Evolutionary conservation across 2,329 filamentous ascomycete species (phyloP).

Genomic region (Cercospora citrullina): DNA sequence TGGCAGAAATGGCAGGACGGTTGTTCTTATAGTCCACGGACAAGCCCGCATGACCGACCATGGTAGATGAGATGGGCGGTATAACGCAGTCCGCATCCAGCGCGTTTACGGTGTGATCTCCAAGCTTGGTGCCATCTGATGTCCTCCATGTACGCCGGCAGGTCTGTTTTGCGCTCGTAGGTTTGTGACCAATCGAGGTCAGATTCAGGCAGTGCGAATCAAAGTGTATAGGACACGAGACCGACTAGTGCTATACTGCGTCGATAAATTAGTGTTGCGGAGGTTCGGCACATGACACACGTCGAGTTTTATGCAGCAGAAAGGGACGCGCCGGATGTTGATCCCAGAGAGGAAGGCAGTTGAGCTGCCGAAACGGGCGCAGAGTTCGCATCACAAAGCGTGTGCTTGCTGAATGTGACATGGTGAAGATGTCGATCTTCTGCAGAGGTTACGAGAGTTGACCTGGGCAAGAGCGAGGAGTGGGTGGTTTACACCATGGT

Average conservation of each 20-base stretch:
- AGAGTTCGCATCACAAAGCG: background rate
- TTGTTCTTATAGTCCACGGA: background rate
- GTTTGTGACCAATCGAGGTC: background rate
- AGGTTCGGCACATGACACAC: background rate
- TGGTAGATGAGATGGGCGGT: background rate
- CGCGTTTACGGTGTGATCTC: background rate
- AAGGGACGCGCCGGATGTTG: background rate
- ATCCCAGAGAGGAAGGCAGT: background rate
- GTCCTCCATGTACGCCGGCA: background rate
- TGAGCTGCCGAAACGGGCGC: background rate
- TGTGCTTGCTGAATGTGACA: slow-evolving; percentile 1
- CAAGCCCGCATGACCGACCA: background rate
- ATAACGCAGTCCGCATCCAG: background rate
- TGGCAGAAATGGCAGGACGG: background rate
- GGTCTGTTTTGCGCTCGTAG: background rate
- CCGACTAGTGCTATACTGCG: background rate
- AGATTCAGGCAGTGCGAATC: background rate
- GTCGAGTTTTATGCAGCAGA: background rate
- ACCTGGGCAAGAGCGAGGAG: background rate
- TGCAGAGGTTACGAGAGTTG: background rate
- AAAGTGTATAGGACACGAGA: background rate
- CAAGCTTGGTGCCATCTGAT: background rate
- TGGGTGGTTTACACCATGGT: background rate
- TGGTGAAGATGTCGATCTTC: background rate
- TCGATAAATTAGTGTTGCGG: background rate